phyloP scores from a whole-genome alignment of 768 basidiomycete genomes.

The Hirschioporus abietinus region DNA sequence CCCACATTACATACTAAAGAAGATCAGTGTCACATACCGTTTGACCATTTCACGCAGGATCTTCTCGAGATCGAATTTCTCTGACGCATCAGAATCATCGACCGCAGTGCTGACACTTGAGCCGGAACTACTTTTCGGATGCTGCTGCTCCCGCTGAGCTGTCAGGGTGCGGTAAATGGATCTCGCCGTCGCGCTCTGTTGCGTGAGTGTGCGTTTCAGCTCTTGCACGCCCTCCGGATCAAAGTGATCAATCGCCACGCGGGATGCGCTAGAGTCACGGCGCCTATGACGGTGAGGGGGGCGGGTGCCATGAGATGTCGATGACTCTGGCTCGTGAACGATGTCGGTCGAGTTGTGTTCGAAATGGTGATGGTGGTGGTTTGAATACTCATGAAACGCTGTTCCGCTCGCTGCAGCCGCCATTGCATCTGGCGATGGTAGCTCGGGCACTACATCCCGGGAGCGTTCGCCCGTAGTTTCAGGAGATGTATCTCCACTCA shows the following conservation, averaged over 20 bases:
- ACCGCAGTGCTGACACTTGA: background rate
- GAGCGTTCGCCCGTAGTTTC: too few species aligned
- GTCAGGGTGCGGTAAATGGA: background rate
- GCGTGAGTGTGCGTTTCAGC: conserved; percentile 30
- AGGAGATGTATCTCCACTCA: too few species aligned
- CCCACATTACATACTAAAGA: background rate
- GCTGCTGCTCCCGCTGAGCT: background rate
- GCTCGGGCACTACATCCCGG: too few species aligned
- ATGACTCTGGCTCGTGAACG: too few species aligned
- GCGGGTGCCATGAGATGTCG: too few species aligned
- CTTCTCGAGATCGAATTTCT: conserved; percentile 27
- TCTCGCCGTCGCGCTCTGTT: background rate
- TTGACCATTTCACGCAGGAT: conserved; percentile 20
- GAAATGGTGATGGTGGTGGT: too few species aligned
- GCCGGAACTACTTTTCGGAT: background rate
- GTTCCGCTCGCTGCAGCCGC: too few species aligned
- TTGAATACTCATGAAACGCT: too few species aligned
- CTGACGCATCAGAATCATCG: conserved; percentile 16
- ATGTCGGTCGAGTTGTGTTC: too few species aligned
- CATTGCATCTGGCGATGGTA: too few species aligned
- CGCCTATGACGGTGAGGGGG: background rate
- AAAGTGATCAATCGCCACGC: conserved; percentile 43
- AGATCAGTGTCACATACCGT: conserved; percentile 15
- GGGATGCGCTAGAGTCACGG: conserved; percentile 21
- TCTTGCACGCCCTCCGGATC: conserved; percentile 45